These are phyloP conservation scores for Mycena vulgaris DNA, from an alignment of 768 basidiomycete genomes.

Conservation along the genomic window DNA sequence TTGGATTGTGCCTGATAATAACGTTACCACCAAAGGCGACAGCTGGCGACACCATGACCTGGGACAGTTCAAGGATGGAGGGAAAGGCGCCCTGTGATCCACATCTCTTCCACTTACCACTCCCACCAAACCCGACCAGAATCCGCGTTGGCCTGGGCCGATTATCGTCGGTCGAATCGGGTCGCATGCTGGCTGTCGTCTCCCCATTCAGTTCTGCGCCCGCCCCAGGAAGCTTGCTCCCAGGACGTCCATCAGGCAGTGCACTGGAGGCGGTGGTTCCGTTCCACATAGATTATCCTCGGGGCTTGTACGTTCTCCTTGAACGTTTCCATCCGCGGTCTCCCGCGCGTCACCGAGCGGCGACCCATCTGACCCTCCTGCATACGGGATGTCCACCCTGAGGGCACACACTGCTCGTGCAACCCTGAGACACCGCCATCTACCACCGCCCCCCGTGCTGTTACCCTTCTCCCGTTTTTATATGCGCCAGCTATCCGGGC, in stretches of 20 bases:
- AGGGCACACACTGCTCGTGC: too few species aligned
- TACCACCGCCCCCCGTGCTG: neutral
- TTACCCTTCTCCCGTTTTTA: neutral
- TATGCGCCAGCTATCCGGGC: neutral
- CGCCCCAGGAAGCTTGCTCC: neutral
- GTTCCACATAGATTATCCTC: neutral
- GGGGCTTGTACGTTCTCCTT: neutral
- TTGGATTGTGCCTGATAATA: neutral
- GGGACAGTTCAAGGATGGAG: neutral
- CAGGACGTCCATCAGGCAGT: neutral
- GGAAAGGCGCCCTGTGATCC: neutral
- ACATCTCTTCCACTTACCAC: neutral
- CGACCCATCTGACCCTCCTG: too few species aligned
- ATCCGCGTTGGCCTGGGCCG: neutral
- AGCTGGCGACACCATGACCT: neutral
- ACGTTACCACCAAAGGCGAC: neutral
- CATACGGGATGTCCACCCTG: too few species aligned
- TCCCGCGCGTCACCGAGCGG: too few species aligned
- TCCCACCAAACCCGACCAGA: neutral
- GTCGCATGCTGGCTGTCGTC: neutral
- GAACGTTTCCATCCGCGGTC: too few species aligned
- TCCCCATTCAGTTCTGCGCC: neutral
- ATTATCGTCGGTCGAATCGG: neutral
- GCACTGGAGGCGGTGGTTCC: neutral
- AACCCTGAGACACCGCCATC: neutral